Percentiles rank a stretch among this genome's conserved stretches.
Conservation (phyloP, 345 rosid species). For the Brassica incana region DNA sequence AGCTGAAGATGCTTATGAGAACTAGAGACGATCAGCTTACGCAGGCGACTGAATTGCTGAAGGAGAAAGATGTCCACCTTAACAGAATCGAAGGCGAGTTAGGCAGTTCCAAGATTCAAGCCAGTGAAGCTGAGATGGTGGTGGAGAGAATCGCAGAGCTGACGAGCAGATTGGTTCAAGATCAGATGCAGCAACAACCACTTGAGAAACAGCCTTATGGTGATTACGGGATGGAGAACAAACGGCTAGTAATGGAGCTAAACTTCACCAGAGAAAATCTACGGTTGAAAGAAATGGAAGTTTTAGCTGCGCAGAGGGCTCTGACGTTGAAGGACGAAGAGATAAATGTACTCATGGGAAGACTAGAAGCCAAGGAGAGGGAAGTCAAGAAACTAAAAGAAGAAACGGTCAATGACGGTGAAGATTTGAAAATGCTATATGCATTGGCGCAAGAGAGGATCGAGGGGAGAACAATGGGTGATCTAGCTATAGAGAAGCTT, state of each 20-base stretch:
- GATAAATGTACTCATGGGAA: constrained; percentile 48
- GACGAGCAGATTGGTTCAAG: constrained; percentile 57
- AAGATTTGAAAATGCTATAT: constrained; percentile 60
- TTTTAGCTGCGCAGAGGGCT: constrained; percentile 59
- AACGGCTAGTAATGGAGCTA: constrained; percentile 66
- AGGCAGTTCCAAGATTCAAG: constrained; percentile 49
- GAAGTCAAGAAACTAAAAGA: constrained; percentile 62
- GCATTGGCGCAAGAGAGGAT: constrained; percentile 67
- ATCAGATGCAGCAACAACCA: constrained; percentile 35
- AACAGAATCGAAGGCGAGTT: constrained; percentile 56
- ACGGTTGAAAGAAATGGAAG: constrained; percentile 68
- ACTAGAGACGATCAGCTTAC: constrained; percentile 60
- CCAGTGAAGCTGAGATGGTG: constrained; percentile 68
- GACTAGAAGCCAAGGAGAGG: constrained; percentile 53
- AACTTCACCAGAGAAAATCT: constrained; percentile 55
- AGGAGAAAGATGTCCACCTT: constrained; percentile 71
- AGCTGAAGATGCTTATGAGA: constrained; percentile 57
- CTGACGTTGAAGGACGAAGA: constrained; percentile 65
- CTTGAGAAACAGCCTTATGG: constrained; percentile 33
- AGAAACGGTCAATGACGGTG: constrained; percentile 59
- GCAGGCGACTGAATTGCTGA: constrained; percentile 54
- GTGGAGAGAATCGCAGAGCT: constrained; percentile 64
- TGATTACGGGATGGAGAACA: constrained; percentile 51
- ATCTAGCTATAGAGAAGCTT: constrained; percentile 75
- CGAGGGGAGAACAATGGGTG: constrained; percentile 62